A percentile compares a stretch with the other conserved stretches of the same genome.
Conservation (phyloP, 139 green algal genomes). For the Haematococcus sp. region DNA sequence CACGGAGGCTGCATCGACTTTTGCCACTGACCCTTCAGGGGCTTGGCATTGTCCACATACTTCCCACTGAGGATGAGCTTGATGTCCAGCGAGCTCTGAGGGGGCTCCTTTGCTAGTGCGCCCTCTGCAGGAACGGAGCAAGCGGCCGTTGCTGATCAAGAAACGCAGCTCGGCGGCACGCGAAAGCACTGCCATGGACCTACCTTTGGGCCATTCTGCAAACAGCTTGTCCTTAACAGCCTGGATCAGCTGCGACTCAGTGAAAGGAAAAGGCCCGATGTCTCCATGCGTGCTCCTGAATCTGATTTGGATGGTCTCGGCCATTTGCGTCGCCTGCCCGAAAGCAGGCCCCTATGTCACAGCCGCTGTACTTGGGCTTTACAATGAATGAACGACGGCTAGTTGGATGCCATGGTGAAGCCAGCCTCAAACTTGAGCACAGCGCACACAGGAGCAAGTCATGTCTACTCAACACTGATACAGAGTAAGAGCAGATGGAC, state of each 20-base stretch:
- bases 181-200: neutral
- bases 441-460: too few species aligned
- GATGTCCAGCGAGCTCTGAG: constrained; percentile 22
- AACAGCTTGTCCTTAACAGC: constrained; percentile 33
- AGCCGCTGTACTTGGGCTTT: neutral
- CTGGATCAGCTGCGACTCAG: constrained; percentile 19
- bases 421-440: neutral
- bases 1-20: neutral
- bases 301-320: constrained; percentile 26
- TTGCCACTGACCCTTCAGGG: constrained; percentile 30
- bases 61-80: constrained; percentile 51
- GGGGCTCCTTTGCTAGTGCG: constrained; percentile 25
- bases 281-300: constrained; percentile 39
- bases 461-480: neutral
- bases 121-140: constrained; percentile 15
- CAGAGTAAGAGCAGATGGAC: neutral
- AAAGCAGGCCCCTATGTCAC: neutral
- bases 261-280: constrained; percentile 38
- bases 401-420: neutral
- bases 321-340: constrained; percentile 6
- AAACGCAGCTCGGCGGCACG: neutral
- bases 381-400: neutral
- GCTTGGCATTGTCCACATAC: constrained; percentile 35
- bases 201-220: constrained; percentile 44
- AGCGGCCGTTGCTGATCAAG: neutral